Conservation (phyloP, 805 yeast genomes). For the Saturnispora saitoi region DNA sequence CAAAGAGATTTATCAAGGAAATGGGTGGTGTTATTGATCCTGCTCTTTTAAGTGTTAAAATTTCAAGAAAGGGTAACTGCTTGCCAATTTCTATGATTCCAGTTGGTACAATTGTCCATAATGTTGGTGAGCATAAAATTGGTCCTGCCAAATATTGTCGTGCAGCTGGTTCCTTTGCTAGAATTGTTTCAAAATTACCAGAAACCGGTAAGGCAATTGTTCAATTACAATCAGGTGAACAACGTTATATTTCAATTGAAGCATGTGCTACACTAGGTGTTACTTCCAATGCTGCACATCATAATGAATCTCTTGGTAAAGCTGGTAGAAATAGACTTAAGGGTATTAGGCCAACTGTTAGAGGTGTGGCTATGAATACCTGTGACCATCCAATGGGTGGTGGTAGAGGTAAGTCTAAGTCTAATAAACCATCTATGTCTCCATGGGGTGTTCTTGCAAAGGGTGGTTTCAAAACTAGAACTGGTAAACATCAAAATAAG, state of each 20-base stretch:
- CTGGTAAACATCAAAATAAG: conserved; percentile 77
- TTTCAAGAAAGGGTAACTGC: conserved; percentile 91
- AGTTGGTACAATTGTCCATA: conserved; percentile 85
- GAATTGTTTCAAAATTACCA: conserved; percentile 71
- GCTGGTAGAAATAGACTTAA: conserved; percentile 92
- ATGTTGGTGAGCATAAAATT: conserved; percentile 65
- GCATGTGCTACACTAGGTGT: conserved; percentile 93
- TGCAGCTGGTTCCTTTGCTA: conserved; percentile 91
- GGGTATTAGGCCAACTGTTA: conserved; percentile 89
- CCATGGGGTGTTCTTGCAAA: conserved; percentile 94
- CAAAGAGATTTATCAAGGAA: conserved; percentile 59
- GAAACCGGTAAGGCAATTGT: conserved; percentile 66
- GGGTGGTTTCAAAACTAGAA: conserved; percentile 90
- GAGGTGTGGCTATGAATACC: conserved; percentile 98
- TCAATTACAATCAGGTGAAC: conserved; percentile 85
- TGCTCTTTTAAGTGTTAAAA: conserved; percentile 77
- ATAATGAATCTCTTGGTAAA: conserved; percentile 82
- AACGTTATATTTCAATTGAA: conserved; percentile 74
- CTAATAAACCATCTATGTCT: conserved; percentile 86
- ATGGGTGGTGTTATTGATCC: conserved; percentile 93
- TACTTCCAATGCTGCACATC: conserved; percentile 89
- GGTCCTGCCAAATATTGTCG: conserved; percentile 87
- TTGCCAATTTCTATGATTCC: conserved; percentile 89
- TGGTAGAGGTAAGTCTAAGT: conserved; percentile 99
- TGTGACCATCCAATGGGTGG: conserved; percentile 99